A percentile compares a stretch with the other conserved stretches of the same genome.
These are phyloP conservation scores for Clarireedia monteithiana DNA, from an alignment of 2,329 filamentous ascomycete genomes.

Conservation along the genomic window DNA sequence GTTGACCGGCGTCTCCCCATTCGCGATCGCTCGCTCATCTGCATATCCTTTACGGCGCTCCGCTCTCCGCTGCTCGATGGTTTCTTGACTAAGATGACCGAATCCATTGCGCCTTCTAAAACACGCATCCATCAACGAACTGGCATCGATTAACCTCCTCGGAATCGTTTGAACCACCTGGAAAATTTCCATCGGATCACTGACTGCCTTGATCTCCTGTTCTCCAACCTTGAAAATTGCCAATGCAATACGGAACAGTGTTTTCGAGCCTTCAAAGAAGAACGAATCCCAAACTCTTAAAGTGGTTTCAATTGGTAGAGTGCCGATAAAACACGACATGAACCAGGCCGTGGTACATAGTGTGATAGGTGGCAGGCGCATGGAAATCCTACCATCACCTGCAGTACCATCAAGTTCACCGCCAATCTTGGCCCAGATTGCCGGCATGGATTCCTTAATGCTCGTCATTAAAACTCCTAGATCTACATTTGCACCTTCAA, in stretches of 20 bases:
- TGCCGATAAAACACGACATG: constrained; percentile 94
- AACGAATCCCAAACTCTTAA: constrained; percentile 92
- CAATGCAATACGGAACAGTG: constrained; percentile 83
- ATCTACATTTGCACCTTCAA: constrained; percentile 90
- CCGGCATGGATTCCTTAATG: constrained; percentile 73
- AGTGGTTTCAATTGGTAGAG: constrained; percentile 83
- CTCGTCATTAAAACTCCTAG: constrained; percentile 87
- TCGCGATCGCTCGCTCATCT: constrained; percentile 25
- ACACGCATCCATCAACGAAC: constrained; percentile 76
- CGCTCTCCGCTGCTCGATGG: constrained; percentile 67
- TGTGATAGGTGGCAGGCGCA: constrained; percentile 76
- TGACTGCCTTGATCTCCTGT: constrained; percentile 66
- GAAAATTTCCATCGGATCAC: constrained; percentile 91
- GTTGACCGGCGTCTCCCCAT: constrained; percentile 6
- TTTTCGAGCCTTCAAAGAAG: constrained; percentile 92
- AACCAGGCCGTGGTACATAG: constrained; percentile 95
- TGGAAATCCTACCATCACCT: constrained; percentile 28
- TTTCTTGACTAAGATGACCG: constrained; percentile 71
- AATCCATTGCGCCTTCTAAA: constrained; percentile 72
- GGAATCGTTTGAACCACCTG: constrained; percentile 87
- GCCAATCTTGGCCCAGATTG: constrained; percentile 82
- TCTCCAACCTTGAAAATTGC: constrained; percentile 89
- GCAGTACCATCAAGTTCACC: constrained; percentile 54
- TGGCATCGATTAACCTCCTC: constrained; percentile 72
- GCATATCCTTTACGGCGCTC: constrained; percentile 49